A percentile compares a stretch with the other conserved stretches of the same genome.
Evolutionary conservation across 768 basidiomycete species (phyloP).

Genomic region (Pulveroboletus sp.): DNA sequence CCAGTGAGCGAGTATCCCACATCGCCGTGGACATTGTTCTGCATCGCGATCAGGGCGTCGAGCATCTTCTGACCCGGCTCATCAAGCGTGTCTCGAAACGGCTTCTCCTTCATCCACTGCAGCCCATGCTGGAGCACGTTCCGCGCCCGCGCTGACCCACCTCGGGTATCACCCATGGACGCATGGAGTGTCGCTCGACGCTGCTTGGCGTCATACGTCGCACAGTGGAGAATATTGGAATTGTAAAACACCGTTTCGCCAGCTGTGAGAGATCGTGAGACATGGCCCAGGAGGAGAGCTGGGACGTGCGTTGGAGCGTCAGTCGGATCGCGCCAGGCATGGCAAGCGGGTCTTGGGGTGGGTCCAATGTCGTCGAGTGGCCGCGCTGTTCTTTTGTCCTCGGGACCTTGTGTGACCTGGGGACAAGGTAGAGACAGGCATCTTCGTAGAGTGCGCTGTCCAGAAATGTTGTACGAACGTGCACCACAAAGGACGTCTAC

Average conservation of each 20-base stretch:
- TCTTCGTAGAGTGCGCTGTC: conserved; percentile 65
- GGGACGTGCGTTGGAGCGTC: conserved; percentile 47
- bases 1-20: conserved; percentile 53
- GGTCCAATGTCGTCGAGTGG: conserved; percentile 47
- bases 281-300: no score
- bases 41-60: conserved; percentile 54
- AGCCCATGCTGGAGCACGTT: conserved; percentile 77
- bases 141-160: conserved; percentile 60
- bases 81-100: conserved; percentile 47
- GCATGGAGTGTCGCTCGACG: conserved; percentile 69
- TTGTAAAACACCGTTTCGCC: conserved; percentile 82
- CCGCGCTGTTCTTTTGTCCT: conserved; percentile 57
- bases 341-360: conserved; percentile 55
- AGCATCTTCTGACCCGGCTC: conserved; percentile 50
- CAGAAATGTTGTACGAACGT: not conserved
- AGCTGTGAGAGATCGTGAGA: conserved; percentile 33
- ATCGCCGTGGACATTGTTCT: conserved; percentile 37
- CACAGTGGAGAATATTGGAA: conserved; percentile 76
- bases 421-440: conserved; percentile 68
- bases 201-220: conserved; percentile 49
- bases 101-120: conserved; percentile 59
- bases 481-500: no score
- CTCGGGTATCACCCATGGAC: conserved; percentile 59
- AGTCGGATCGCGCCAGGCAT: conserved; percentile 71
- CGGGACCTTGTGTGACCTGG: conserved; percentile 58